Conservation (phyloP, 163 green algal genomes). For the Volvox carteri region DNA sequence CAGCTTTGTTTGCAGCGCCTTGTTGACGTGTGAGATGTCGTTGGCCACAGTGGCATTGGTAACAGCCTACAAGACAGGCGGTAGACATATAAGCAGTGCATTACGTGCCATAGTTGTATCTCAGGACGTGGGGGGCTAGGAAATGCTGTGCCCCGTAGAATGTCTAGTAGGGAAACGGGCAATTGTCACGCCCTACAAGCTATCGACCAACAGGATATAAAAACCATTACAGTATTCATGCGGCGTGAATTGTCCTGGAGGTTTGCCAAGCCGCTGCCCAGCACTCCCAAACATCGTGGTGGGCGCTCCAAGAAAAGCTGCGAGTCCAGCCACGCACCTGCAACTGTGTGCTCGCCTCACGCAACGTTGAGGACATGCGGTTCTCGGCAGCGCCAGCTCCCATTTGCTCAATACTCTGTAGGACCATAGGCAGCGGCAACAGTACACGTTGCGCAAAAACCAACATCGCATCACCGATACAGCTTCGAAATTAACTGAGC, state of each 20-base stretch:
- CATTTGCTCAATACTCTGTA: conserved; percentile 58
- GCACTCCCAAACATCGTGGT: conserved; percentile 7
- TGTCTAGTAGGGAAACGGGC: not conserved
- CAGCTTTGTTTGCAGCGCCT: conserved; percentile 57
- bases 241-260: too few relatives aligned
- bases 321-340: conserved; percentile 43
- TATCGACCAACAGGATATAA: not conserved
- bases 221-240: not conserved
- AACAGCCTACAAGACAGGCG: conserved; percentile 22
- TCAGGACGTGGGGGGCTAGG: too few relatives aligned
- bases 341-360: conserved; percentile 51
- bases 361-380: conserved; percentile 45
- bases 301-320: not conserved
- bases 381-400: conserved; percentile 53
- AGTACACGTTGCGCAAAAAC: not conserved
- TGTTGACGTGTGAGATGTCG: conserved; percentile 59
- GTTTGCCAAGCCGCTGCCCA: not conserved
- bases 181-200: not conserved
- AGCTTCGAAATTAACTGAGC: not conserved
- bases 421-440: not conserved
- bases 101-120: not conserved
- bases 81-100: not conserved
- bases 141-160: not conserved
- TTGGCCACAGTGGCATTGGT: conserved; percentile 48
- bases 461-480: not conserved